Evolutionary conservation across 495 filamentous ascomycete genomes (phyloP), one percentile per base, ranked within the genome.

Genomic region (Tuber indicum): DNA sequence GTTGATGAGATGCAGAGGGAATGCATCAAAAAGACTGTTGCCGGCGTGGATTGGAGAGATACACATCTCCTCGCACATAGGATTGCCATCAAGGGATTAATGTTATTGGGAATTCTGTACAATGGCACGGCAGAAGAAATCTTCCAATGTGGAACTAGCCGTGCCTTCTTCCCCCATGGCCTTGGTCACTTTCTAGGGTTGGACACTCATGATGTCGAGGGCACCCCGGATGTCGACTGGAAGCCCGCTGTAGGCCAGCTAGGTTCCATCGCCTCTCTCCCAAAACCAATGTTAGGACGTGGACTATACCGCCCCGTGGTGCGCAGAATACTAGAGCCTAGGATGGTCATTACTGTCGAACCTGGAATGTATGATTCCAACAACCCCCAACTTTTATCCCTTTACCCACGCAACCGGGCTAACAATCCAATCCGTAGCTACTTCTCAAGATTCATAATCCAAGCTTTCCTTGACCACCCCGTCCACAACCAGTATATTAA

Each of bases 131-230:
- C 85, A 9, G 85, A 87, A 3, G 93, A 94, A 76, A 90, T 96
- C 76, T 87, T 89, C 71, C 79, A 85, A 52, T 88, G 89, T 3
- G 91, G 94, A 45, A 93, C 90, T 36, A 89, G 89, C 5, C 86
- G 88, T 42, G 91, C 92, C 0, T 98, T 97, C 85, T 96, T 97
- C 85, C 94, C 95, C 3, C 95, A 98, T 84, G 95, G 95, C 2
- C 86, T 95, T 21, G 93, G 93, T 17, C 94, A 98, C 84, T 93
- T 97, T 83, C 86, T 97, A 47, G 95, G 95, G 0, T 87, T 98
- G 23, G 95, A 98, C 84, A 91, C 93, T 58, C 95, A 98, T 81
- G 95, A 98, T 85, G 90, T 92, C 9, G 88, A 88, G 8, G 87
- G 84, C 12, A 84, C 85, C 41, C 85, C 86, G 4, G 85, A 88